phyloP scores from a whole-genome alignment of 495 filamentous ascomycete species.

The Polyplosphaeria fusca region DNA sequence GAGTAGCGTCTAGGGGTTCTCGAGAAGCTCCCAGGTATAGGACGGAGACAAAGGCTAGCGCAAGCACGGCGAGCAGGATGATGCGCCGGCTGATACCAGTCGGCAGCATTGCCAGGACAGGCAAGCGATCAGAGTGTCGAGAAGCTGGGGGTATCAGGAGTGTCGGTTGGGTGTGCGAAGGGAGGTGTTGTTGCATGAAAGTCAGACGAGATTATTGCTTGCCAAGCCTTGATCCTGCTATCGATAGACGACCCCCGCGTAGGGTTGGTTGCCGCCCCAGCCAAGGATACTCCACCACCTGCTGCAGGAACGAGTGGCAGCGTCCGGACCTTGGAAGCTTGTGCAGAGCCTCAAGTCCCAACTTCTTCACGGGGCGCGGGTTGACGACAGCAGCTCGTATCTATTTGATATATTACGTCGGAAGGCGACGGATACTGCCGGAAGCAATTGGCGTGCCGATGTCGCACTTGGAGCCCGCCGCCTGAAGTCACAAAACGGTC shows the following conservation, averaged over 20 bases:
- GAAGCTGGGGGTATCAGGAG: background rate
- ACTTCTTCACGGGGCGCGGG: background rate
- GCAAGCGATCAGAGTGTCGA: background rate
- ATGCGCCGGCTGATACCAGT: constrained; percentile 30
- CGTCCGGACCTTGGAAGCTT: too few species aligned
- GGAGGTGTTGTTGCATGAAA: too few species aligned
- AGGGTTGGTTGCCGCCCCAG: too few species aligned
- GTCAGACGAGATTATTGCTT: too few species aligned
- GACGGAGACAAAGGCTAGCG: constrained; percentile 30
- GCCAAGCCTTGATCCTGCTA: too few species aligned
- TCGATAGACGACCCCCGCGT: too few species aligned
- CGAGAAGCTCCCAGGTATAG: constrained; percentile 26
- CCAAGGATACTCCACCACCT: too few species aligned
- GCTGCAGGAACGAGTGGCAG: too few species aligned
- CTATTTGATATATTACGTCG: constrained; percentile 15
- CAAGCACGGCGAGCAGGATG: constrained; percentile 30
- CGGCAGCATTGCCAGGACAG: constrained; percentile 16
- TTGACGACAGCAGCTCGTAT: background rate
- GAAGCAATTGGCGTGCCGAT: constrained; percentile 7
- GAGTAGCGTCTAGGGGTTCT: constrained; percentile 5
- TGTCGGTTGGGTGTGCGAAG: background rate
- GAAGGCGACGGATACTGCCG: constrained; percentile 15
- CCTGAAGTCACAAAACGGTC: background rate
- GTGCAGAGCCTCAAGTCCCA: too few species aligned
- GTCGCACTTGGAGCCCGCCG: background rate